Percentiles rank a stretch among this genome's conserved stretches.
These are phyloP conservation scores for Exserohilum turcica DNA, from an alignment of 2,329 filamentous ascomycete genomes.

Conservation along the genomic window DNA sequence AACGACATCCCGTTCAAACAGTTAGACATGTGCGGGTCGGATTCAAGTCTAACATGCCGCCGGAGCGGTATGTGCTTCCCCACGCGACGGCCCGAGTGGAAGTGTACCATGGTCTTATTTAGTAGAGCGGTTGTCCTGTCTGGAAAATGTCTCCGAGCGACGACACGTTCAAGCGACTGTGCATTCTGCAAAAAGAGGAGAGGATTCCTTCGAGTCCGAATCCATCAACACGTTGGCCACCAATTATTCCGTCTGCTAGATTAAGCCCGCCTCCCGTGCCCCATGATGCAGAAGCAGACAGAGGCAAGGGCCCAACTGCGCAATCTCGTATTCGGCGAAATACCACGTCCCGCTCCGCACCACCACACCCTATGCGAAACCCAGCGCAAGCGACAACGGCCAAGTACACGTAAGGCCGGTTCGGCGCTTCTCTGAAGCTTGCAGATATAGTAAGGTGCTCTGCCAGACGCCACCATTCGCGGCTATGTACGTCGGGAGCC, in stretches of 20 bases:
- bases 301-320: background rate
- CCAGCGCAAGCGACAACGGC: background rate
- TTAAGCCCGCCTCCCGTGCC: background rate
- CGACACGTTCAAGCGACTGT: background rate
- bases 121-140: background rate
- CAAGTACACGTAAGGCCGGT: background rate
- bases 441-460: background rate
- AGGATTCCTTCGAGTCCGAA: background rate
- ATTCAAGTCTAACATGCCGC: background rate
- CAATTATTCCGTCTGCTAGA: background rate
- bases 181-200: background rate
- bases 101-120: background rate
- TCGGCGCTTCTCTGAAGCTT: background rate
- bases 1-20: background rate
- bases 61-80: background rate
- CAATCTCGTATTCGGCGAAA: background rate
- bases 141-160: background rate
- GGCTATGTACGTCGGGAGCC: background rate
- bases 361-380: background rate
- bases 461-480: background rate
- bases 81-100: constrained; percentile 5
- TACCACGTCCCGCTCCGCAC: background rate
- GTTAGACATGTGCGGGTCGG: background rate
- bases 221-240: background rate
- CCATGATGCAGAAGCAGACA: background rate